phyloP scores from a whole-genome alignment of 208 protist species.

The Leishmania tropica region DNA sequence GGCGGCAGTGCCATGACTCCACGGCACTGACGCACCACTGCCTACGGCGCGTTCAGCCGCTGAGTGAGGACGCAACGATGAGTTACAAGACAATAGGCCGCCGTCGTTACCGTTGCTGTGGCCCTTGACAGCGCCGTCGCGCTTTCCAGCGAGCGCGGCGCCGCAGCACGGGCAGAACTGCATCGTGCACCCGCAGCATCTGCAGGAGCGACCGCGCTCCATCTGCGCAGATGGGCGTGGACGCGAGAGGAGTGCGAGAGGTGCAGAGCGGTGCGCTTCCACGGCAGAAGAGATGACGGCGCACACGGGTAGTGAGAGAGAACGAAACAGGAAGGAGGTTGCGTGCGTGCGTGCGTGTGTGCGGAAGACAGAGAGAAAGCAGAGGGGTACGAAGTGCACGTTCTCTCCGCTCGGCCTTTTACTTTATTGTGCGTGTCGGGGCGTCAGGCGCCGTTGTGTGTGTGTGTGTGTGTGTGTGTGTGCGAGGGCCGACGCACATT shows the following conservation, averaged over 20 bases:
- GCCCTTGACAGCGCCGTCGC: neutral
- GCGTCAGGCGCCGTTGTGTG: neutral
- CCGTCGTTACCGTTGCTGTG: neutral
- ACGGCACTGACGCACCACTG: neutral
- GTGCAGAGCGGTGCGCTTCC: neutral
- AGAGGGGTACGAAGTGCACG: neutral
- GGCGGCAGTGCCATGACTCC: too few relatives aligned
- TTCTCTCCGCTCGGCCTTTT: neutral
- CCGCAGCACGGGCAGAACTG: constrained; percentile 46
- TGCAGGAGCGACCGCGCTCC: neutral
- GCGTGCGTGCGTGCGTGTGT: neutral
- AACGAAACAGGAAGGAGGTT: neutral
- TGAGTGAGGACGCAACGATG: neutral
- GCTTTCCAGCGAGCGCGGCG: constrained; percentile 1
- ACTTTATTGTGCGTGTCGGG: neutral
- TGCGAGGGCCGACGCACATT: neutral
- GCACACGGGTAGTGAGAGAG: neutral
- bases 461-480: neutral
- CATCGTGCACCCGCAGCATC: constrained; percentile 18
- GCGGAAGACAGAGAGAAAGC: neutral
- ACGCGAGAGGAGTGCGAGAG: neutral
- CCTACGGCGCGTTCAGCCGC: neutral
- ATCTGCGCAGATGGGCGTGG: neutral
- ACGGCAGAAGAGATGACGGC: neutral
- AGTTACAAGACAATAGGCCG: neutral